These are phyloP conservation scores for Barbatosphaeria neglecta DNA, from an alignment of 495 filamentous ascomycete species.

Conservation along the genomic window DNA sequence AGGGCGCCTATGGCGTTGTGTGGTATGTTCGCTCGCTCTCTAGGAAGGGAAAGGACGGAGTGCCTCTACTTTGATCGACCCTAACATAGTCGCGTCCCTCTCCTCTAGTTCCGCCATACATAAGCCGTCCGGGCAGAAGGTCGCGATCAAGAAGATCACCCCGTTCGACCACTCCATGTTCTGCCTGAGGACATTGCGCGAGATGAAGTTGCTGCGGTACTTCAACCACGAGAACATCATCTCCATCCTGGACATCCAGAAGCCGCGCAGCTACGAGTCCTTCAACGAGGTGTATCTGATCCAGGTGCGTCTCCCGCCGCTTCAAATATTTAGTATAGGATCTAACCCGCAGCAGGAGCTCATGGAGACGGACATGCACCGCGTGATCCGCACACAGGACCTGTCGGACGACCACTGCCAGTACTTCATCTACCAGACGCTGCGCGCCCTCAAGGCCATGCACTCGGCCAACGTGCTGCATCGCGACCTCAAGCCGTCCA, in stretches of 20 bases:
- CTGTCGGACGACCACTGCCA: conserved; percentile 98
- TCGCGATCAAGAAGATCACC: conserved; percentile 99
- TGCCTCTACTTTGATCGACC: conserved; percentile 57
- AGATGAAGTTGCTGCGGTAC: conserved; percentile 98
- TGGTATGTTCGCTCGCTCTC: conserved; percentile 72
- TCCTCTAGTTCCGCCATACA: conserved; percentile 78
- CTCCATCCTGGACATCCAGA: conserved; percentile 97
- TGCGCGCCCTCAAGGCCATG: conserved; percentile 97
- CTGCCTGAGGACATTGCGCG: conserved; percentile 88
- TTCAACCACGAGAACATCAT: conserved; percentile 99
- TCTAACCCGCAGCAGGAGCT: too few species aligned
- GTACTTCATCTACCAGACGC: conserved; percentile 99
- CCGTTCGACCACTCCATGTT: conserved; percentile 99
- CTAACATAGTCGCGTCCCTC: conserved; percentile 66
- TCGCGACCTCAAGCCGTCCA: conserved; percentile 94
- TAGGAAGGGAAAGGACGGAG: neutral
- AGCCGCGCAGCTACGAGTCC: conserved; percentile 86
- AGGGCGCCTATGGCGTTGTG: conserved; percentile 97
- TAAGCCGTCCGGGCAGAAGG: conserved; percentile 97
- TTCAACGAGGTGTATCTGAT: conserved; percentile 99
- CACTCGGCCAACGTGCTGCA: conserved; percentile 98
- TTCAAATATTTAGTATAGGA: too few species aligned
- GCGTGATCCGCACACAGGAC: conserved; percentile 97
- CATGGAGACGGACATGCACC: conserved; percentile 99
- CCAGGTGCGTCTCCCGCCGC: conserved; percentile 52